Evolutionary conservation across 1,284 basidiomycete genomes (phyloP).

Genomic region (Vanrija sp.): DNA sequence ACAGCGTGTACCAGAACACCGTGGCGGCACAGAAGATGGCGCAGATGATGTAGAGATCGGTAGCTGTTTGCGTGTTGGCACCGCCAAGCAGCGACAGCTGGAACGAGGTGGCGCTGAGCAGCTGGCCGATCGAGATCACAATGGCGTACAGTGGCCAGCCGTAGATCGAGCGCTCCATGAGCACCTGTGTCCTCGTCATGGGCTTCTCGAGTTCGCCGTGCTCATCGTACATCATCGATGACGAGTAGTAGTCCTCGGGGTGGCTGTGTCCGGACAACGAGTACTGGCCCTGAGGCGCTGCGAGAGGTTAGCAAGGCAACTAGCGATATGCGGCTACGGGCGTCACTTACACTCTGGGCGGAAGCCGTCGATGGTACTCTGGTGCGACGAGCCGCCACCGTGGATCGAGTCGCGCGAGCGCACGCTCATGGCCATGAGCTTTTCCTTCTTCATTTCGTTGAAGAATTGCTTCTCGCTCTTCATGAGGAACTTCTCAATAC

Average conservation of each 20-base stretch:
- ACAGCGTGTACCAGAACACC: conserved; percentile 82
- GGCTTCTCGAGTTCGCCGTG: conserved; percentile 54
- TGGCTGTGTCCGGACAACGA: conserved; percentile 47
- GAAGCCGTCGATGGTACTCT: conserved; percentile 63
- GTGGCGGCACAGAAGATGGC: conserved; percentile 78
- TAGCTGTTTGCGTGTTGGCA: conserved; percentile 70
- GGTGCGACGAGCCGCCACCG: conserved; percentile 10
- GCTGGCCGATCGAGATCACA: conserved; percentile 77
- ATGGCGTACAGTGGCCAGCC: conserved; percentile 90
- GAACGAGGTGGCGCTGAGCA: conserved; percentile 69
- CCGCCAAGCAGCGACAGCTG: conserved; percentile 85
- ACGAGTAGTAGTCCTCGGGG: conserved; percentile 49
- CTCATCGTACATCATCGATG: conserved; percentile 54
- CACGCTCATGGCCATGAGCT: conserved; percentile 50
- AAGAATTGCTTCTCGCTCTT: conserved; percentile 92
- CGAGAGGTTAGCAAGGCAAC: conserved; percentile 6
- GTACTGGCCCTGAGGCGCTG: conserved; percentile 27
- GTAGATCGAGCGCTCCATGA: conserved; percentile 67
- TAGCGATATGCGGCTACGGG: not conserved
- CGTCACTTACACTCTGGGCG: conserved; percentile 64
- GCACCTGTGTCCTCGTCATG: conserved; percentile 76
- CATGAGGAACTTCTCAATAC: conserved; percentile 81
- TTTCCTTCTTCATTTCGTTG: conserved; percentile 79
- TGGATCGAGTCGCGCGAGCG: conserved; percentile 67
- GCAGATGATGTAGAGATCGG: conserved; percentile 85